Evolutionary conservation across 1,284 basidiomycete genomes (phyloP).

Genomic region (Austroboletus rostrupii): DNA sequence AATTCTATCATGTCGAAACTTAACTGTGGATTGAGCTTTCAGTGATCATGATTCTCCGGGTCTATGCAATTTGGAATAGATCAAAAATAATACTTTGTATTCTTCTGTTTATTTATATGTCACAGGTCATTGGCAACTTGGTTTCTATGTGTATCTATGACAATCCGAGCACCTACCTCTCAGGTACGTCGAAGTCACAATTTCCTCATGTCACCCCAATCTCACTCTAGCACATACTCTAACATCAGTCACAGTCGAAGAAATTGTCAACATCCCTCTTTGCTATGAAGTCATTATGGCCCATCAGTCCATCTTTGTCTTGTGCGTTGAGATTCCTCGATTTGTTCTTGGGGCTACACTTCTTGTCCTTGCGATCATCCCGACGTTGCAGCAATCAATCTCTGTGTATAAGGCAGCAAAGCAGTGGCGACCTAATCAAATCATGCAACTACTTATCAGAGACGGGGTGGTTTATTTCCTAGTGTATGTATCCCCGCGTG

Average conservation of each 20-base stretch:
- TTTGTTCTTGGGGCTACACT: neutral
- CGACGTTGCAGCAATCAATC: neutral
- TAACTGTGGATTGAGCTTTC: too few species aligned
- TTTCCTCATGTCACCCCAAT: too few species aligned
- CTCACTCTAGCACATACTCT: too few species aligned
- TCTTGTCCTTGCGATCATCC: neutral
- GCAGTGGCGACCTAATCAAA: neutral
- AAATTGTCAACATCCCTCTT: neutral
- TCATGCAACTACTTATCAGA: neutral
- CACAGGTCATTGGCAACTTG: neutral
- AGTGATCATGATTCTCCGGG: neutral
- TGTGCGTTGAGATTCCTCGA: neutral
- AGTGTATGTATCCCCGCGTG: neutral
- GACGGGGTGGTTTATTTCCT: neutral
- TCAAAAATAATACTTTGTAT: neutral
- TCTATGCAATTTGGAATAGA: neutral
- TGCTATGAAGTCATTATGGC: too few species aligned
- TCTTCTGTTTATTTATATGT: neutral
- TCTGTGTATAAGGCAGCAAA: neutral
- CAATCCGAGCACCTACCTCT: neutral
- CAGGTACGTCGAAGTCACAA: neutral
- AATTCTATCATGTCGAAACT: neutral
- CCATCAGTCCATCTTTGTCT: too few species aligned
- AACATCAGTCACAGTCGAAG: neutral
- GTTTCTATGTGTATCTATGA: neutral